A percentile compares a stretch with the other conserved stretches of the same genome.
Evolutionary conservation across 1,139 yeast species (phyloP).

Genomic region (Schizosaccharomyces versatilis): DNA sequence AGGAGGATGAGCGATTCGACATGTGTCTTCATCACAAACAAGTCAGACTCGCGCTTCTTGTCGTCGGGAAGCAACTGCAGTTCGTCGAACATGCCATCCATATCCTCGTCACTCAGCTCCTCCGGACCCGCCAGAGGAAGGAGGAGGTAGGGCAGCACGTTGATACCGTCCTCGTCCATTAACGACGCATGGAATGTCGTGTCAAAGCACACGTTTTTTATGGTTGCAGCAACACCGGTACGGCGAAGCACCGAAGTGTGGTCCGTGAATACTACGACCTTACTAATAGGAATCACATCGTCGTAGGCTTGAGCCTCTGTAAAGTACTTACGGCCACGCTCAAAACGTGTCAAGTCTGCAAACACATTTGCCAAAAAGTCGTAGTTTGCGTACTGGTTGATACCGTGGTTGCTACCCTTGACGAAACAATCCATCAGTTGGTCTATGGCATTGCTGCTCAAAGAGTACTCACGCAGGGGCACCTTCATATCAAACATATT

Average conservation of each 20-base stretch:
- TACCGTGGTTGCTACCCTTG: conserved; percentile 50
- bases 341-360: conserved; percentile 65
- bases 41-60: conserved; percentile 52
- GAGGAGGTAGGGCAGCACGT: conserved; percentile 58
- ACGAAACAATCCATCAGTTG: conserved; percentile 80
- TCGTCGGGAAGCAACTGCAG: conserved; percentile 60
- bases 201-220: conserved; percentile 75
- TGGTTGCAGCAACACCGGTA: conserved; percentile 81
- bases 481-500: conserved; percentile 21
- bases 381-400: conserved; percentile 50
- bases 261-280: conserved; percentile 47
- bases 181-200: conserved; percentile 41
- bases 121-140: conserved; percentile 73
- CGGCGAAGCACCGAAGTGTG: conserved; percentile 60
- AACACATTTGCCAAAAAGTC: conserved; percentile 76
- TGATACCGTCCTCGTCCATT: conserved; percentile 34
- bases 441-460: conserved; percentile 43
- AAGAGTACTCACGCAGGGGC: conserved; percentile 25
- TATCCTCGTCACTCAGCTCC: conserved; percentile 48
- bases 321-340: conserved; percentile 54
- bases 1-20: conserved; percentile 28
- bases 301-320: conserved; percentile 52
- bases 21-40: conserved; percentile 44
- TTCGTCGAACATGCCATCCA: conserved; percentile 73
- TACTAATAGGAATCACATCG: conserved; percentile 55